Evolutionary conservation across 768 basidiomycete genomes (phyloP).

Genomic region (Glaciozyma martinii): DNA sequence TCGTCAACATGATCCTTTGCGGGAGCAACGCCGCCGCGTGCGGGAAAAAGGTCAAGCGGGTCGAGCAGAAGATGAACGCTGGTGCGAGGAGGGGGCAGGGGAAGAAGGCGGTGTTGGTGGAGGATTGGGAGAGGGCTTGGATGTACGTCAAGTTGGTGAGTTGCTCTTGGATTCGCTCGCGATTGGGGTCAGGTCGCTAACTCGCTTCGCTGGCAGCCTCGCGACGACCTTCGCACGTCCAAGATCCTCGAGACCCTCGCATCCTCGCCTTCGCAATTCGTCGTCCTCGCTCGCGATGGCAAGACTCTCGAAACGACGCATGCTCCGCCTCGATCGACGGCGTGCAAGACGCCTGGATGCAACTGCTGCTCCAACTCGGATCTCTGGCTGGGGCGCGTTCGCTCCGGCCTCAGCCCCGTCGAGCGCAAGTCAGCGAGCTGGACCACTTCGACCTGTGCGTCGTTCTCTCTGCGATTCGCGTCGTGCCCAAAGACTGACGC

Average conservation of each 20-base stretch:
- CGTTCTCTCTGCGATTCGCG: no score
- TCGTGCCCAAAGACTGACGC: not conserved
- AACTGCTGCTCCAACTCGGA: slow-evolving; percentile 4
- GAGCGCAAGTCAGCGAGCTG: slow-evolving; percentile 9
- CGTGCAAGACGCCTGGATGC: not conserved
- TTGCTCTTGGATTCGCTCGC: not conserved
- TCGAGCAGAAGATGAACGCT: slow-evolving; percentile 20
- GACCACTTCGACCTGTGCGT: slow-evolving; percentile 22
- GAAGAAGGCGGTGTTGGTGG: slow-evolving; percentile 23
- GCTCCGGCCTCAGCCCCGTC: not conserved
- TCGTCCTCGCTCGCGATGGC: slow-evolving; percentile 12
- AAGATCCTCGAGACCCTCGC: slow-evolving; percentile 17
- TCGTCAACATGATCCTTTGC: slow-evolving; percentile 15
- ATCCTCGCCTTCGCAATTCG: not conserved
- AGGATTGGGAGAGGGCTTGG: slow-evolving; percentile 27
- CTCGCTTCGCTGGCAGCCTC: not conserved
- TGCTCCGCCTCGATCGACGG: not conserved
- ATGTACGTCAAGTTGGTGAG: slow-evolving; percentile 25
- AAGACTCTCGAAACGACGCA: not conserved
- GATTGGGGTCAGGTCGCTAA: not conserved
- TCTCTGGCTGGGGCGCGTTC: slow-evolving; percentile 15
- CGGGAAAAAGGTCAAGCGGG: slow-evolving; percentile 17
- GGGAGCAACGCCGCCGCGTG: slow-evolving; percentile 11
- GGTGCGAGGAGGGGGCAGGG: slow-evolving; percentile 3
- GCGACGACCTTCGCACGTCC: slow-evolving; percentile 1